phyloP scores from a whole-genome alignment of 2,329 filamentous ascomycete genomes.

The Ceratocystis alfenasii region DNA sequence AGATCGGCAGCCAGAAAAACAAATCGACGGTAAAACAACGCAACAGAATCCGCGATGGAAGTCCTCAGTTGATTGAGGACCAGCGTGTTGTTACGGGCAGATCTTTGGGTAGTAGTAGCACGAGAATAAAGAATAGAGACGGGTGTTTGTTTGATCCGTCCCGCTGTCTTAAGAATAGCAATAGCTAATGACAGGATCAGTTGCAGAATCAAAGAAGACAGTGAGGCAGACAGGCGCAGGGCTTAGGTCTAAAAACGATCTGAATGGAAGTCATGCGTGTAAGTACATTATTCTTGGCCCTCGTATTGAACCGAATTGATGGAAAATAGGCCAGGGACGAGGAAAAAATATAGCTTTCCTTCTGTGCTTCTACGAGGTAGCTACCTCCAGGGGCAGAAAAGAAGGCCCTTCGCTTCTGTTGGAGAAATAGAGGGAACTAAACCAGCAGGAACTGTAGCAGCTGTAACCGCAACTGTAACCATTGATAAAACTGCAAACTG shows the following conservation, averaged over 20 bases:
- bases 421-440: not conserved
- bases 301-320: not conserved
- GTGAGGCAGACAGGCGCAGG: not conserved
- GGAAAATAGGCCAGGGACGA: not conserved
- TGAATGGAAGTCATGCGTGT: too few relatives aligned
- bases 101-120: not conserved
- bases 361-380: not conserved
- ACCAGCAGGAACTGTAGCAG: not conserved
- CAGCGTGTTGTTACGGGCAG: not conserved
- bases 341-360: not conserved
- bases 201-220: not conserved
- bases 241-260: too few relatives aligned
- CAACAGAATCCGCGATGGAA: not conserved
- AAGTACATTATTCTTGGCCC: not conserved
- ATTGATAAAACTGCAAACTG: not conserved
- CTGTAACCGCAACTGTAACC: not conserved
- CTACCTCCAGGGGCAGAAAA: too few relatives aligned
- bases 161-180: not conserved
- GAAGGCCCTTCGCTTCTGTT: not conserved
- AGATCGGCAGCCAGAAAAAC: not conserved
- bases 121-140: conserved; percentile 1
- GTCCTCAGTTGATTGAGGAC: not conserved
- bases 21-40: not conserved
- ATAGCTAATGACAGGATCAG: not conserved
- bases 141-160: conserved; percentile 4